A percentile compares a stretch with the other conserved stretches of the same genome.
These are phyloP conservation scores for Leccinum uliginosum DNA, from an alignment of 768 basidiomycete genomes.

Conservation along the genomic window DNA sequence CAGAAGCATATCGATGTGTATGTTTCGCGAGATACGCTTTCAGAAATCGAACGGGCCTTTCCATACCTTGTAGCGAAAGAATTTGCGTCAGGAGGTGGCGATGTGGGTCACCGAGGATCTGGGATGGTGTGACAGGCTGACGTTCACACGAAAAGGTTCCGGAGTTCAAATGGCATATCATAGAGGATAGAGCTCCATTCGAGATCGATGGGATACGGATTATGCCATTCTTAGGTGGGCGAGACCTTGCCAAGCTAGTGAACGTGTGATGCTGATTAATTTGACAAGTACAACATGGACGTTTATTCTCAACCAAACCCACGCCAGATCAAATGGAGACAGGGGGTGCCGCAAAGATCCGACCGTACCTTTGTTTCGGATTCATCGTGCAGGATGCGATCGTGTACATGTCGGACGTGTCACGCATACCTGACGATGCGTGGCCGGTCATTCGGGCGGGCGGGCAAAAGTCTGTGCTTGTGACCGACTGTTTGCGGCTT, in stretches of 20 bases:
- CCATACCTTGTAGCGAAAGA: constrained; percentile 79
- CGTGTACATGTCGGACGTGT: constrained; percentile 81
- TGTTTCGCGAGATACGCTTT: constrained; percentile 58
- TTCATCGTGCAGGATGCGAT: constrained; percentile 65
- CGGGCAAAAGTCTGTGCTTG: constrained; percentile 44
- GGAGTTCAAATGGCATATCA: constrained; percentile 78
- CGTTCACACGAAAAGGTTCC: constrained; percentile 52
- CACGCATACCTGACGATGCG: constrained; percentile 68
- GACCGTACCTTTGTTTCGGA: constrained; percentile 65
- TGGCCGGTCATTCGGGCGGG: constrained; percentile 47
- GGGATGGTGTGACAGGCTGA: constrained; percentile 1
- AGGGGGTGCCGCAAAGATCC: constrained; percentile 24
- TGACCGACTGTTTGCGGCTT: constrained; percentile 75
- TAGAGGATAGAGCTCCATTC: constrained; percentile 64
- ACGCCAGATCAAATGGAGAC: constrained; percentile 20
- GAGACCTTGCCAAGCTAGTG: background rate
- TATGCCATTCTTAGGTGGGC: constrained; percentile 60
- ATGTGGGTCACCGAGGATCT: constrained; percentile 39
- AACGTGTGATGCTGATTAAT: constrained; percentile 1
- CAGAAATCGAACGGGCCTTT: constrained; percentile 64
- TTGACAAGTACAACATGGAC: constrained; percentile 66
- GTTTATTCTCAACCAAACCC: constrained; percentile 46
- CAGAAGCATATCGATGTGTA: constrained; percentile 76
- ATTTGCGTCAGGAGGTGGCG: constrained; percentile 75
- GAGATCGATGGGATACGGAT: constrained; percentile 60